Evolutionary conservation across 352 stramenopile genomes (phyloP).

Genomic region (Phytopythium oedochilum): DNA sequence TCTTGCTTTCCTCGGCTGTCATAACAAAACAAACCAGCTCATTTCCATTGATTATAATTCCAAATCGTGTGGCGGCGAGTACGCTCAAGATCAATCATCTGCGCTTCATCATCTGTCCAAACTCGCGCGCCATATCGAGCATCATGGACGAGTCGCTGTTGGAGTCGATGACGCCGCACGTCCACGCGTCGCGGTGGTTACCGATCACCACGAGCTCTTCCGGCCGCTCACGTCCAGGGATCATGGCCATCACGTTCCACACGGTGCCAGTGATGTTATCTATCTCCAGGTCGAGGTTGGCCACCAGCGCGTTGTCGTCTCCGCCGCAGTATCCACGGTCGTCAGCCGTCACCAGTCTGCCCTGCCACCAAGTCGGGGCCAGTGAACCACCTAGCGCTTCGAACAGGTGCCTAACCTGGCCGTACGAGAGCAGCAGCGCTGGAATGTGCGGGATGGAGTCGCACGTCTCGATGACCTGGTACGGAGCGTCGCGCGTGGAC

Average conservation of each 20-base stretch:
- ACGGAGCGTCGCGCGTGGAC: no score
- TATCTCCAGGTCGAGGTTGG: conserved; percentile 63
- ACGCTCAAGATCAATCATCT: no score
- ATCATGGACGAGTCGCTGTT: conserved; percentile 75
- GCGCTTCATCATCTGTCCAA: conserved; percentile 62
- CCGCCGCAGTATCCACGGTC: conserved; percentile 51
- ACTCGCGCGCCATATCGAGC: conserved; percentile 75
- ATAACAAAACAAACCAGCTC: no score
- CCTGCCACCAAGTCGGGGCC: conserved; percentile 53
- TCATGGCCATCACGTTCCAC: conserved; percentile 79
- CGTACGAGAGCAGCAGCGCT: conserved; percentile 70
- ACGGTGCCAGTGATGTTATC: conserved; percentile 77
- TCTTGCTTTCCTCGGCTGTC: no score
- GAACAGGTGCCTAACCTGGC: conserved; percentile 75
- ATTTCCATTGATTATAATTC: no score
- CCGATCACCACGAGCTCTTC: conserved; percentile 79
- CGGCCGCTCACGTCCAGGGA: conserved; percentile 49
- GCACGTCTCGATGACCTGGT: no score
- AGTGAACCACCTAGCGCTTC: conserved; percentile 47
- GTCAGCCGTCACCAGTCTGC: conserved; percentile 45
- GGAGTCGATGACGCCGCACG: conserved; percentile 78
- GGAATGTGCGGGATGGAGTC: conserved; percentile 54
- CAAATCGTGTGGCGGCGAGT: no score
- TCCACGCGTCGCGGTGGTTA: conserved; percentile 91
- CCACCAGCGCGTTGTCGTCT: conserved; percentile 35